Conservation (phyloP, 78 protist species). For the Bigelowiella natans region DNA sequence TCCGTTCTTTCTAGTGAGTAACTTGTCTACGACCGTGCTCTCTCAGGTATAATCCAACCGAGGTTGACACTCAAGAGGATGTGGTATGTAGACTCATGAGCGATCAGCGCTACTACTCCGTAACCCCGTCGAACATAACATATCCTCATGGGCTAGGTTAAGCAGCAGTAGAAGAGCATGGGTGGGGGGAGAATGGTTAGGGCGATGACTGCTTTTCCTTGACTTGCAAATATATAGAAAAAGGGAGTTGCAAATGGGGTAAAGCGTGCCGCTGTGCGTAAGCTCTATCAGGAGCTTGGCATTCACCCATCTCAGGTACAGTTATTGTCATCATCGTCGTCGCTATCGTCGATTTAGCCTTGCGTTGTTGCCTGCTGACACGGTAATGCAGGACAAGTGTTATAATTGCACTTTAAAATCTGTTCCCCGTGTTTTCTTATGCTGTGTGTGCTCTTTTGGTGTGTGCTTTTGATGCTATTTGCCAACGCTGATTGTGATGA, state of each 20-base stretch:
- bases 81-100: neutral
- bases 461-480: neutral
- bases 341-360: no score
- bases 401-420: no score
- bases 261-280: conserved; percentile 51
- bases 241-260: conserved; percentile 42
- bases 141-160: no score
- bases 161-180: neutral
- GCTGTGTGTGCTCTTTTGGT: no score
- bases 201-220: neutral
- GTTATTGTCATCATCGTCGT: no score
- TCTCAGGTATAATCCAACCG: neutral
- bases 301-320: conserved; percentile 22
- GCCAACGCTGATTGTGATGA: neutral
- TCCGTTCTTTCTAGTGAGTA: no score
- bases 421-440: no score
- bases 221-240: neutral
- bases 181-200: neutral
- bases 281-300: conserved; percentile 68
- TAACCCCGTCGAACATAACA: no score
- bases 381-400: no score
- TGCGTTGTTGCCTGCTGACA: no score
- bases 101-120: no score
- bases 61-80: conserved; percentile 7
- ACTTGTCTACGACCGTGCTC: no score